phyloP scores from a whole-genome alignment of 805 yeast species.

The Maudiozyma bulderi region DNA sequence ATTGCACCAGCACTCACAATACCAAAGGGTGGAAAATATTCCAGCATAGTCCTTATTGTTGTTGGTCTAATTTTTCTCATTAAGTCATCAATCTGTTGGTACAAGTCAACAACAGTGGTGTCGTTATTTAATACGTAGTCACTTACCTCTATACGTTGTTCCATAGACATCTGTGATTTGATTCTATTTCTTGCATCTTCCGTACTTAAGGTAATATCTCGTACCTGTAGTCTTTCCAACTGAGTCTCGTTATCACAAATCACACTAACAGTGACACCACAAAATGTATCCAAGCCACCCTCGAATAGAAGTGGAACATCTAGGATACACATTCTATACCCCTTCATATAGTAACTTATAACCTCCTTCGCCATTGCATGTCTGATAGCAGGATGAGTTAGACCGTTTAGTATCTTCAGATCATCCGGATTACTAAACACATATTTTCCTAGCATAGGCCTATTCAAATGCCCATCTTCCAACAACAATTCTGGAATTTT shows the following conservation, averaged over 20 bases:
- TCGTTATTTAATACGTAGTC: constrained; percentile 64
- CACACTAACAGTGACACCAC: constrained; percentile 66
- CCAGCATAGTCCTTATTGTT: constrained; percentile 21
- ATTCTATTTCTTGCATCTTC: constrained; percentile 70
- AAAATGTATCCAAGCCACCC: constrained; percentile 54
- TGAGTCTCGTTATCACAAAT: constrained; percentile 52
- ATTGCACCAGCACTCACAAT: constrained; percentile 24
- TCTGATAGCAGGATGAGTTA: constrained; percentile 82
- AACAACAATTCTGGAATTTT: constrained; percentile 40
- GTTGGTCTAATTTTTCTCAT: constrained; percentile 34
- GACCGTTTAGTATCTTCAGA: constrained; percentile 51
- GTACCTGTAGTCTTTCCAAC: constrained; percentile 45
- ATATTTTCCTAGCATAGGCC: constrained; percentile 65
- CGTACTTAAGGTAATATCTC: constrained; percentile 58
- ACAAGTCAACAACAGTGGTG: constrained; percentile 35
- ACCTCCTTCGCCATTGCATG: constrained; percentile 51
- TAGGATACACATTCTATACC: constrained; percentile 54
- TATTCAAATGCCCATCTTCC: constrained; percentile 41
- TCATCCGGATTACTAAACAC: constrained; percentile 64
- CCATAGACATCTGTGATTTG: constrained; percentile 61
- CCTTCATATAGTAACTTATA: constrained; percentile 45
- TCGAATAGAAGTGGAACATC: constrained; percentile 92
- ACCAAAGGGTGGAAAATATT: constrained; percentile 37
- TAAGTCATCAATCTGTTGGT: constrained; percentile 34
- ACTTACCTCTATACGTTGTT: constrained; percentile 46